Conservation (phyloP, 2,329 filamentous ascomycete species). For the Hyphodiscus sp. region DNA sequence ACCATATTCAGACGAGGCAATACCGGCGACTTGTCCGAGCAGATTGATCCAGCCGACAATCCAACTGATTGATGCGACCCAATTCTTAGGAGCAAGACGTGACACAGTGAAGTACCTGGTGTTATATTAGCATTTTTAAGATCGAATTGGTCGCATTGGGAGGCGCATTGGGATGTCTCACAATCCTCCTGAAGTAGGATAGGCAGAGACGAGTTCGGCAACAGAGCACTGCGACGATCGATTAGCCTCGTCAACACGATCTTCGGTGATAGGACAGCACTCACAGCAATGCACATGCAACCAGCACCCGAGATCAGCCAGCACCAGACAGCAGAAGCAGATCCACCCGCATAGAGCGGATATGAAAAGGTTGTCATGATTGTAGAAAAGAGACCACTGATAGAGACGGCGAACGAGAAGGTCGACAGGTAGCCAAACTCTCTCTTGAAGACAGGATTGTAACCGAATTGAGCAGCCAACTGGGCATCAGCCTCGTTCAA, state of each 20-base stretch:
- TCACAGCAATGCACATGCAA: conserved; percentile 46
- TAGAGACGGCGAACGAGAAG: conserved; percentile 54
- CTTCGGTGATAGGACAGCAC: conserved; percentile 13
- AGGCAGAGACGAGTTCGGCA: conserved; percentile 20
- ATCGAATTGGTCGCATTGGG: neutral
- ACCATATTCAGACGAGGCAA: conserved; percentile 52
- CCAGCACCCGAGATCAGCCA: conserved; percentile 51
- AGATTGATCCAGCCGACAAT: conserved; percentile 43
- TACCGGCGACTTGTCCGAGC: conserved; percentile 44
- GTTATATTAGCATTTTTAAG: conserved; percentile 15
- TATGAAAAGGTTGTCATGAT: conserved; percentile 49
- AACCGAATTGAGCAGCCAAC: conserved; percentile 28
- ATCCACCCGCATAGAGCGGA: conserved; percentile 46
- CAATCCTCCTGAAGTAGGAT: conserved; percentile 49
- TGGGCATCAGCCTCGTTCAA: conserved; percentile 26
- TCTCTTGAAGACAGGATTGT: conserved; percentile 47
- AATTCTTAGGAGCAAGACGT: conserved; percentile 41
- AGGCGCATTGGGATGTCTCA: conserved; percentile 5
- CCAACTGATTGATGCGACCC: conserved; percentile 45
- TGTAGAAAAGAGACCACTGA: conserved; percentile 49
- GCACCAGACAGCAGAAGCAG: conserved; percentile 49
- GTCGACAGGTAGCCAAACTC: conserved; percentile 52
- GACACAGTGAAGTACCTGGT: conserved; percentile 48
- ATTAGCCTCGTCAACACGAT: too few relatives aligned
- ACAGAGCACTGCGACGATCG: conserved; percentile 30